Evolutionary conservation across 495 filamentous ascomycete genomes (phyloP), one percentile per base, ranked within the genome.

Genomic region (Neurospora africana): DNA sequence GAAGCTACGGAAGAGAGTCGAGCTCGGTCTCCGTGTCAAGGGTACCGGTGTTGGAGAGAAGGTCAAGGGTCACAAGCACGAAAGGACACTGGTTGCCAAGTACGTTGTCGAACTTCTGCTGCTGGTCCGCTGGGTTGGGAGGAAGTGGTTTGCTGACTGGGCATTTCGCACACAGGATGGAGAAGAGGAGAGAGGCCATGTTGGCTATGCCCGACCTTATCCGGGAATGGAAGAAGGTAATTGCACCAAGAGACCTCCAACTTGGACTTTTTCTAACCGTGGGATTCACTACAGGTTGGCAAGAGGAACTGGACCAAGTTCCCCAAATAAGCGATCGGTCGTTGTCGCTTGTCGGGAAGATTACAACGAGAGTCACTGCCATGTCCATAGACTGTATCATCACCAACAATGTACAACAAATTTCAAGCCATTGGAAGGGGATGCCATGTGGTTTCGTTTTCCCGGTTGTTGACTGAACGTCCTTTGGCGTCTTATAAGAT

Each of bases 21-120:
- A 94, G 84, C 83, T 89, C 70, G 94, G 93, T 38, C 79, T 96
- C 75, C 83, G 88, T 61, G 89, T 97, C 74, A 95, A 92, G 87
- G 93, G 94, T 75, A 97, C 95, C 21, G 93, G 95, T 85, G 87
- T 93, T 73, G 94, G 93, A n/a, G 88, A 96, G 85, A 89, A 87
- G 80, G 94, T 97, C 75, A 98, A 97, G 89, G 95, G 95, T 77
- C 93, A 98, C 82, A 86, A 87, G 79, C 92, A 92, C 89, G 95
- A 99, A 86, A 88, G 95, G 81, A 92, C 90, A 74, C 83, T 97
- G 85, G 90, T 91, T 83, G 84, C 86, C 68, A 88, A 89, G 87
- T 89, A 87, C 70, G 88, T 87, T 68, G 71, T 44, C 23, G 47
- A 53, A 53, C 44, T 71, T 10, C 36, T 37, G 15, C 17, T 23